Evolutionary conservation across 306 rosid species (phyloP).

Genomic region (Quillaja saponaria): DNA sequence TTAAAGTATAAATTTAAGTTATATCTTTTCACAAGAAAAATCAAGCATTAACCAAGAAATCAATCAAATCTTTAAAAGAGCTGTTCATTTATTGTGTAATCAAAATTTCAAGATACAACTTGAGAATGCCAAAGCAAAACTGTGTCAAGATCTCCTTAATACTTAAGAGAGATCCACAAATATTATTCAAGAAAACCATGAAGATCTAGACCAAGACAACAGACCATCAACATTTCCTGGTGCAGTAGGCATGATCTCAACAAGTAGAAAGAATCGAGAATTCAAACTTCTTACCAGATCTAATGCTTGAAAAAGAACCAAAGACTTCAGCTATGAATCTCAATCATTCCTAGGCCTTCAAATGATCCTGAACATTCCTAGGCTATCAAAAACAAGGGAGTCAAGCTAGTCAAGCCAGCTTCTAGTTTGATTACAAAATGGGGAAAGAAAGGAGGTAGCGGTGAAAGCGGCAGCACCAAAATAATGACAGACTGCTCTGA

Average conservation of each 20-base stretch:
- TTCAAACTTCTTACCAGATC: not conserved
- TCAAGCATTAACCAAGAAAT: too few relatives aligned
- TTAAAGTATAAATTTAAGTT: too few relatives aligned
- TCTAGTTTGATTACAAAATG: not conserved
- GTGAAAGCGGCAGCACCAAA: not conserved
- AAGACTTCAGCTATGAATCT: not conserved
- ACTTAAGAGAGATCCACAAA: not conserved
- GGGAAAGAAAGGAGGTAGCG: not conserved
- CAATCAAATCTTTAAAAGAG: not conserved
- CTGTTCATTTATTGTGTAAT: not conserved
- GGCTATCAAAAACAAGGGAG: not conserved
- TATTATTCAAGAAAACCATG: not conserved
- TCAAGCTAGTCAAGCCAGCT: not conserved
- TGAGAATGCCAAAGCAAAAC: constrained; percentile 1
- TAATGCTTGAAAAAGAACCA: not conserved
- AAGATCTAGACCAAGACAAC: constrained; percentile 2
- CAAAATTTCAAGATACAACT: not conserved
- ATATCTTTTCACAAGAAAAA: not conserved
- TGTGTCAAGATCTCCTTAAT: not conserved
- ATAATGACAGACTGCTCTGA: not conserved
- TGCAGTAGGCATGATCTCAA: not conserved
- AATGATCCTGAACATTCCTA: not conserved
- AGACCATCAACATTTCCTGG: not conserved
- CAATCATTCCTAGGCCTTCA: not conserved
- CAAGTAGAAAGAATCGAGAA: not conserved